These are phyloP conservation scores for Asclepias syriaca DNA, from an alignment of 257 asterid genomes.

Conservation along the genomic window DNA sequence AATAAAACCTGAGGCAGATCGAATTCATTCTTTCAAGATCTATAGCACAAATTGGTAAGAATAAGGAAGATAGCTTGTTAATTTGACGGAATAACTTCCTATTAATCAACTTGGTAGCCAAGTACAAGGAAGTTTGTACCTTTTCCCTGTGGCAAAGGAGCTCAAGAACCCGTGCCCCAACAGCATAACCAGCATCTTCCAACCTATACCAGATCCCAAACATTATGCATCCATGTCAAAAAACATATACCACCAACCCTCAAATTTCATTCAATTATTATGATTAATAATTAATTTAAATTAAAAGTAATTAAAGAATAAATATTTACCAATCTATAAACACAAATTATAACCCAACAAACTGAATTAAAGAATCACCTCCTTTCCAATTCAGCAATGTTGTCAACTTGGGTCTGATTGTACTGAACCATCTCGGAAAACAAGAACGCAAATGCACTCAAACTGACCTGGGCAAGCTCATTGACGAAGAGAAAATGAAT, in stretches of 20 bases:
- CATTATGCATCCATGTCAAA: background rate
- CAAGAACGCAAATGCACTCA: constrained; percentile 80
- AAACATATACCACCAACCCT: background rate
- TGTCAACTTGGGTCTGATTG: constrained; percentile 89
- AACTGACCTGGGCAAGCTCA: constrained; percentile 31
- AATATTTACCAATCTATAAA: background rate
- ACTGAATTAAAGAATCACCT: background rate
- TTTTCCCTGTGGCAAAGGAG: constrained; percentile 83
- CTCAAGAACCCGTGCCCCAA: constrained; percentile 72
- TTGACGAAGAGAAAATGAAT: constrained; percentile 30
- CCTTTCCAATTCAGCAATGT: constrained; percentile 54
- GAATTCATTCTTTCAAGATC: background rate
- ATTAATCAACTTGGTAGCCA: background rate
- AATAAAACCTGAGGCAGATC: background rate
- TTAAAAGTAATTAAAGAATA: background rate
- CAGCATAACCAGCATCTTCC: constrained; percentile 86
- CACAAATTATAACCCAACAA: background rate
- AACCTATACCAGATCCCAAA: constrained; percentile 36
- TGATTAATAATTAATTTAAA: background rate
- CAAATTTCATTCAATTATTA: background rate
- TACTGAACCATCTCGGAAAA: constrained; percentile 94
- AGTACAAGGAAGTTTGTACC: constrained; percentile 31
- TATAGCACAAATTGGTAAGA: background rate
- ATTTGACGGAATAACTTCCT: background rate
- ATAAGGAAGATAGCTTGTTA: background rate